These are phyloP conservation scores for Ettlia oleoabundans DNA, from an alignment of 139 green algal species.

Conservation along the genomic window DNA sequence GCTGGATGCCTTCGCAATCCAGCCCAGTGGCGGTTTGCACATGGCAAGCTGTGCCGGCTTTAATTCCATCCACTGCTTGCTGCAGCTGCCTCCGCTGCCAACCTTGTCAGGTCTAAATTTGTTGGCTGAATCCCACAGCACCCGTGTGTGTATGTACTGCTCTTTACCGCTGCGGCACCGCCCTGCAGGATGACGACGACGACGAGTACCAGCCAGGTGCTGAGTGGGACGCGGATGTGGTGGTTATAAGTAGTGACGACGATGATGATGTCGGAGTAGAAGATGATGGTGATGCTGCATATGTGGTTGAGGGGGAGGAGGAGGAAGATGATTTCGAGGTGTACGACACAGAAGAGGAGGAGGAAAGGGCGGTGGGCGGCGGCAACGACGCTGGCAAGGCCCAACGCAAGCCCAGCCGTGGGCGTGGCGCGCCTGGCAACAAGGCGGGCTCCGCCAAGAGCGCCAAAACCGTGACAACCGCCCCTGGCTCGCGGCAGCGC, in stretches of 20 bases:
- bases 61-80: too few relatives aligned
- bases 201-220: constrained; percentile 11
- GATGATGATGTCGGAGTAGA: constrained; percentile 1
- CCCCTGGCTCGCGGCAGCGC: neutral
- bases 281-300: neutral
- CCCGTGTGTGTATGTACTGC: neutral
- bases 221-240: neutral
- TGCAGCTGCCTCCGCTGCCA: too few relatives aligned
- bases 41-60: too few relatives aligned
- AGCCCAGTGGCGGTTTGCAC: too few relatives aligned
- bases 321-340: constrained; percentile 34
- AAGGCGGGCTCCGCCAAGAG: neutral
- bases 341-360: constrained; percentile 27
- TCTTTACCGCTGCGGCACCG: too few relatives aligned
- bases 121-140: neutral
- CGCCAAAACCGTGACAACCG: neutral
- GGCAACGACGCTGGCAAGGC: neutral
- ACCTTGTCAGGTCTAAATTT: too few relatives aligned
- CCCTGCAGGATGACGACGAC: constrained; percentile 1
- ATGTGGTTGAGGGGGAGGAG: neutral
- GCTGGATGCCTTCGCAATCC: too few relatives aligned
- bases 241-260: constrained; percentile 14
- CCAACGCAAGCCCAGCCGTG: neutral
- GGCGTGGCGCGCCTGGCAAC: neutral
- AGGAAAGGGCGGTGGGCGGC: neutral